Evolutionary conservation across 148 eudicot genomes (phyloP).

Genomic region (Arbutus unedo): DNA sequence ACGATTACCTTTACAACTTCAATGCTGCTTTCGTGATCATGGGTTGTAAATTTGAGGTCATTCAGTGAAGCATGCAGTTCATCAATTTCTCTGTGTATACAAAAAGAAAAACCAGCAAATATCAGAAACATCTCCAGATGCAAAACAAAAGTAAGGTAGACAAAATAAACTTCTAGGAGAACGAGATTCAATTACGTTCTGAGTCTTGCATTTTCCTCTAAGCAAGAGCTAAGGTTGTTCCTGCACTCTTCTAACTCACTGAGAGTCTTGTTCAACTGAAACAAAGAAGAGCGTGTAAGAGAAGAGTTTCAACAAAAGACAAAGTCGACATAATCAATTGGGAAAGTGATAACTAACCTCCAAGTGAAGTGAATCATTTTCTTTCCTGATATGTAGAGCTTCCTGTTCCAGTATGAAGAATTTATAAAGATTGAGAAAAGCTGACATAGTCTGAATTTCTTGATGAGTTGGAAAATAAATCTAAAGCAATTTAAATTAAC

Average conservation of each 20-base stretch:
- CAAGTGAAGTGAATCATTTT: slow-evolving; percentile 30
- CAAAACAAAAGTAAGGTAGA: not conserved
- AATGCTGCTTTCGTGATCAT: slow-evolving; percentile 27
- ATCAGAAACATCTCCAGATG: not conserved
- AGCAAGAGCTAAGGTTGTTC: slow-evolving; percentile 58
- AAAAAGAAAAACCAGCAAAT: not conserved
- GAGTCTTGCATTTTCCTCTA: slow-evolving; percentile 58
- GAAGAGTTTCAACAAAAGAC: not conserved
- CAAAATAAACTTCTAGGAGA: not conserved
- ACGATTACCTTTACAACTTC: slow-evolving; percentile 52
- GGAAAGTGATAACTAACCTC: slow-evolving; percentile 43
- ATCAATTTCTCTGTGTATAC: slow-evolving; percentile 59
- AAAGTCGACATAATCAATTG: not conserved
- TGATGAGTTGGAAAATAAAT: not conserved
- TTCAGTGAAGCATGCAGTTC: slow-evolving; percentile 44
- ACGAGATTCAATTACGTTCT: slow-evolving; percentile 42
- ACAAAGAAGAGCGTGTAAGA: slow-evolving; percentile 12
- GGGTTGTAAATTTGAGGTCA: slow-evolving; percentile 23
- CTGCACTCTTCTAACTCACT: slow-evolving; percentile 60
- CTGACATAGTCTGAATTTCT: not conserved
- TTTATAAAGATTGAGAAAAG: not conserved
- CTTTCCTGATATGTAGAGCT: slow-evolving; percentile 24
- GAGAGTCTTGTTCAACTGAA: slow-evolving; percentile 47
- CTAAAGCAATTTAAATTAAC: slow-evolving; percentile 22
- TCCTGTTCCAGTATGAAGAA: slow-evolving; percentile 31